These are phyloP conservation scores for Heritiera littoralis DNA, from an alignment of 345 rosid genomes.

Conservation along the genomic window DNA sequence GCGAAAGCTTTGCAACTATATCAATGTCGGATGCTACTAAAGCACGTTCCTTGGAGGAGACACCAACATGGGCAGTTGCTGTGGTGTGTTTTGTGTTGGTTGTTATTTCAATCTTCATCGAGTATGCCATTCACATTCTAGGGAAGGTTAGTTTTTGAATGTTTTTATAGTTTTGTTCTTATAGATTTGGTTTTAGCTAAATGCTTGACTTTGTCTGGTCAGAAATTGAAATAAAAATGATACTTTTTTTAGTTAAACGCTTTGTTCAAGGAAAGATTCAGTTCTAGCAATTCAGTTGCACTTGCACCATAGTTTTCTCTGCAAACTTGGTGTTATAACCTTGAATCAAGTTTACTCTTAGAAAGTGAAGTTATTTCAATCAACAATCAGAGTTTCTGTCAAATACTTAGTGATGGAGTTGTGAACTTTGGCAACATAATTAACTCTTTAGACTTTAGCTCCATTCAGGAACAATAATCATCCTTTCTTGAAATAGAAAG, in stretches of 20 bases:
- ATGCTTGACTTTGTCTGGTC: too few species aligned
- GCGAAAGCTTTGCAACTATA: background rate
- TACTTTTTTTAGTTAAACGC: background rate
- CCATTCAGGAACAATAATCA: background rate
- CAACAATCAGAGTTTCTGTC: too few species aligned
- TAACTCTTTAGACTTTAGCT: too few species aligned
- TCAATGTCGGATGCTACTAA: slow-evolving; percentile 16
- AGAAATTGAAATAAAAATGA: background rate
- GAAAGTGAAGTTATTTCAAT: too few species aligned
- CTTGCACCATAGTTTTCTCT: background rate
- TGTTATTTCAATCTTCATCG: slow-evolving; percentile 68
- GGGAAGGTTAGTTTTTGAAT: slow-evolving; percentile 43
- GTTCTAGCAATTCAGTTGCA: background rate
- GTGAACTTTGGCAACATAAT: too few species aligned
- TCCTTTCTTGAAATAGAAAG: background rate
- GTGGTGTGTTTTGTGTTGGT: slow-evolving; percentile 69
- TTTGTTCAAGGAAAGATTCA: background rate
- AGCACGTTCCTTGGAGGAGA: slow-evolving; percentile 55
- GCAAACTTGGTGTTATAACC: background rate
- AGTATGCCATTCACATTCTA: slow-evolving; percentile 55
- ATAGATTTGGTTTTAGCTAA: background rate
- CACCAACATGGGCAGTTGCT: slow-evolving; percentile 96
- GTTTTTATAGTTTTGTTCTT: background rate
- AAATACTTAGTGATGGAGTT: too few species aligned
- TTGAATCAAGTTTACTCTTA: background rate